Base-by-base conservation (phyloP, 225 moss, liverwort and hornwort species). In the Bryoerythrophyllum caledonicum region DNA sequence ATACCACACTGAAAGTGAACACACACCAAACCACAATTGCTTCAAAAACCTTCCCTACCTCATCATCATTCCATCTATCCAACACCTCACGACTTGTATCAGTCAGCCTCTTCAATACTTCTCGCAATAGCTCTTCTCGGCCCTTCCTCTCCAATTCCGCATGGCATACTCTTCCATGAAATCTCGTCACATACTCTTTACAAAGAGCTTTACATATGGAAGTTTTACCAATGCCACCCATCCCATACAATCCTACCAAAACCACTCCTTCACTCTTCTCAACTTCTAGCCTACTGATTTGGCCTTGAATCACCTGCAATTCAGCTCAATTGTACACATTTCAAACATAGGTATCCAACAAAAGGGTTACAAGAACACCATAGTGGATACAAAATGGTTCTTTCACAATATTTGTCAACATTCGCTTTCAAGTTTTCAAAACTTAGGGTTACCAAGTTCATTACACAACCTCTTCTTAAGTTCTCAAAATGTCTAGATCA, bases 401-500 rank as follows among this genome's bases (percentile, higher is more conserved):
- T 13, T 13, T 13, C 13, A 44, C 3, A 44, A 44, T 8, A 38
- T 38, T 38, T 8, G 9, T 38, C 38, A 38, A 38, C 38, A 10
- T 38, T 38, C 38, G 9, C 1, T 38, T 38, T 8, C 9, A 10
- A 38, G 10, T 9, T 37, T 44, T 15, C 1, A 15, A 15, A 3
- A 44, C 13, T 44, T 44, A 1, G 4, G 44, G 14, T 15, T 44
- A 4, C 44, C 0, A 44, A 4, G 44, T 13, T 14, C 0, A 3
- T 3, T 48, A 48, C 0, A 17, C 1, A 48, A 48, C 48, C 16
- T 5, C 16, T 1, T 13, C 4, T 16, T 16, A 48, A 16, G 5
- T 17, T 48, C 1, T 0, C 0, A 48, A 16, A 16, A 1, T 4
- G 1, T 17, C 16, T 17, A 0, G 0, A 5, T 17, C 1, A 48